Conservation (phyloP, 2,329 filamentous ascomycete genomes). For the Sporothrix globosa region DNA sequence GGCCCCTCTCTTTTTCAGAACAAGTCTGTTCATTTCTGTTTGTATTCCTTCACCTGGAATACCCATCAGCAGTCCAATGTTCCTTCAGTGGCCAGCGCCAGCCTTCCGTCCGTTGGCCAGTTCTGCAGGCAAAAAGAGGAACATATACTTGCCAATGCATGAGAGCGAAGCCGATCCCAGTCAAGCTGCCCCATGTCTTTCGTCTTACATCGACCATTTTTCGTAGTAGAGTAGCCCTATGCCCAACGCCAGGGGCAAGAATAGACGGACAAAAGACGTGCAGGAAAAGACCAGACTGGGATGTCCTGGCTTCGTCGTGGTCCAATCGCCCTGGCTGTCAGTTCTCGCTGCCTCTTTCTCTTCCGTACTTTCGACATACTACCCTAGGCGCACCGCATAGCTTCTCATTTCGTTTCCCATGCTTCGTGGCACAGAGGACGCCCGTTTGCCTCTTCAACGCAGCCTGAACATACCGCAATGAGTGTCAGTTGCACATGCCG, state of each 20-base stretch:
- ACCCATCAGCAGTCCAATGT: not conserved
- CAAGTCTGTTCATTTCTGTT: not conserved
- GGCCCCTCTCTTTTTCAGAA: constrained; percentile 1
- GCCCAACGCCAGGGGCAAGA: not conserved
- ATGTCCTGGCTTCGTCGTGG: not conserved
- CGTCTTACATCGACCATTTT: too few relatives aligned
- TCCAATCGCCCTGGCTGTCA: not conserved
- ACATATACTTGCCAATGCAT: not conserved
- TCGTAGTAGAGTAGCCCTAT: not conserved
- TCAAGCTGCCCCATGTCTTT: not conserved
- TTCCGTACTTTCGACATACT: too few relatives aligned
- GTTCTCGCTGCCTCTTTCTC: not conserved
- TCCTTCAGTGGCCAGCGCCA: constrained; percentile 3
- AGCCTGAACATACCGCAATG: not conserved
- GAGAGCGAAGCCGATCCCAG: not conserved
- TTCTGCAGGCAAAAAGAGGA: not conserved
- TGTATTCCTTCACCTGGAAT: constrained; percentile 6
- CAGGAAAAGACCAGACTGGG: not conserved
- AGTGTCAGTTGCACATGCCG: not conserved
- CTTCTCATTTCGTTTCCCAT: constrained; percentile 22
- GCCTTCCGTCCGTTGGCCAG: not conserved
- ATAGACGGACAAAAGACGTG: not conserved
- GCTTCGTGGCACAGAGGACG: constrained; percentile 5
- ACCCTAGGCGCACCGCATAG: not conserved
- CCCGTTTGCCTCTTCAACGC: not conserved